Base-by-base conservation (phyloP, 2,329 filamentous ascomycete genomes). In the Fusarium torulosum region DNA sequence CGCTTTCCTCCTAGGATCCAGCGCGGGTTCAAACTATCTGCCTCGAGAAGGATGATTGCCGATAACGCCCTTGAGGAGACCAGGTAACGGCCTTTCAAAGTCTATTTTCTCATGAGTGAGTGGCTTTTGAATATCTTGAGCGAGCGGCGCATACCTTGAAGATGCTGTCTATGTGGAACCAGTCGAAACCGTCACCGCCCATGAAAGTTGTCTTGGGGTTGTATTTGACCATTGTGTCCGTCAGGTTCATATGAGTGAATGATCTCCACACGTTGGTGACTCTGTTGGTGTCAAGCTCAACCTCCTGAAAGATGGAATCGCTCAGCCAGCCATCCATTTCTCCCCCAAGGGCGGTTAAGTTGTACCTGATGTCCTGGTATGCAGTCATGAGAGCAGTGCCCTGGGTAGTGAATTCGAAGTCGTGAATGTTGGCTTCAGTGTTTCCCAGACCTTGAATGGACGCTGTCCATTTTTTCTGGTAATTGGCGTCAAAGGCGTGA, bases 1-100 rank as follows among this genome's bases (percentile, higher is more conserved):
- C 64, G 40, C 45, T 70, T 69, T 27, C 78, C 78, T 29, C 78
- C 78, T n/a, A 80, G 71, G 6, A 72, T 67, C 78, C 77, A 80
- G 37, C 75, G 57, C 7, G 72, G 70, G 20, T 72, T 49, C 11
- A 78, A 76, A 20, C 64, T 71, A 6, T 66, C 60, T 14, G 67
- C 68, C 31, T 67, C 65, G 47, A 80, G 70, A 43, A 75, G 74
- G n/a, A 69, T 61, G 21, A 79, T 67, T 7, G 70, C 66, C n/a
- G 71, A 74, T 1, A 75, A 71, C 31, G 75, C 74, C 2, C 74
- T 74, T 4, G 70, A 73, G 3, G 76, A 78, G 23, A 79, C 59
- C 40, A 80, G 61, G 54, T 79, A 80, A 59, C 78, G 74, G 3
- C 72, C 72, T 15, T 76, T 66, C 9, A 53, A 66, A 8, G 72